Base-by-base conservation (phyloP, 2,329 filamentous ascomycete species). In the Westerdykella aurantiaca region DNA sequence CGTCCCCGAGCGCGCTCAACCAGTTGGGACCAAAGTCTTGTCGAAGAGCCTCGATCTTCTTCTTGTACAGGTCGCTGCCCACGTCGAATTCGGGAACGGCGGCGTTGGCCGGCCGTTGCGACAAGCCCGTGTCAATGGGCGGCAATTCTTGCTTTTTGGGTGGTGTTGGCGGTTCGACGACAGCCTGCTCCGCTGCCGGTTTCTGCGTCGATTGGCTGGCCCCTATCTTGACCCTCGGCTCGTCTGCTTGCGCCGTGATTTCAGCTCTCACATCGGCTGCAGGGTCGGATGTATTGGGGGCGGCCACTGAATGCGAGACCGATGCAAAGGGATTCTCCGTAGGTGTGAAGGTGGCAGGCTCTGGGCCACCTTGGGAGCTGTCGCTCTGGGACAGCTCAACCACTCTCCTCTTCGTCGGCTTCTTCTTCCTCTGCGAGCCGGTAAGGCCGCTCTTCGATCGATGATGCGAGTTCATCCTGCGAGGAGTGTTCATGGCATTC, bases 1-100 rank as follows among this genome's bases (percentile, higher is more conserved):
- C 86, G 57, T 95, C 90, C 47, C 86, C 85, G 40, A 97, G 73
- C 12, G 86, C 88, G 50, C 83, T 90, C 33, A 98, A 77, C 78
- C 95, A 98, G 31, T 83, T 86, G 56, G 83, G 88, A 25, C 90
- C 90, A 52, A 95, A 83, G 58, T 91, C 88, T 58, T 85, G 85
- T 48, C 89, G 84, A 42, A 96, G 71, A 3, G 86, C 82, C 66
- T 95, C 89, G 43, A 97, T 85, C 67, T 93, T 93, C 64, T 86
- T 86, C 45, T 86, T 82, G 67, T 95, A 97, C 6, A 87, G 73
- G 58, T 93, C 87, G 42, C 85, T 85, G 46, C 80, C 79, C 35
- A 80, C 71, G 47, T 82, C 81, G 78, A 83, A 87, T 46, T 85
- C 77, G 43, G 50, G 9, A 16, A 5, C 13, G 12, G n/a, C 33